Percentiles rank a stretch among this genome's conserved stretches.
These are phyloP conservation scores for Fusarium nurragi DNA, from an alignment of 2,329 filamentous ascomycete species.

Conservation along the genomic window DNA sequence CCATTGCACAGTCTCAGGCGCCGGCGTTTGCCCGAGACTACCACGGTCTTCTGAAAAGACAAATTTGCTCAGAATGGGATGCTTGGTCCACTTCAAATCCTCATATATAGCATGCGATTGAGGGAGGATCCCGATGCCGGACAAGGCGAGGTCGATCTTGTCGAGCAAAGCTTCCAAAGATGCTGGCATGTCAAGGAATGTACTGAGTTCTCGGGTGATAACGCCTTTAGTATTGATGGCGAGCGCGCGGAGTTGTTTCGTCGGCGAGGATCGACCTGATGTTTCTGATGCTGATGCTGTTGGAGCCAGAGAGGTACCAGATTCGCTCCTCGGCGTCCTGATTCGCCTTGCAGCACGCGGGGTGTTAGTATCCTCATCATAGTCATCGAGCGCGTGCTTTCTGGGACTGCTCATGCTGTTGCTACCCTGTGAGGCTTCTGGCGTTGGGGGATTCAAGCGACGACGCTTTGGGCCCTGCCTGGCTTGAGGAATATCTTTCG, in stretches of 20 bases:
- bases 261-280: neutral
- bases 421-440: neutral
- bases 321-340: conserved; percentile 15
- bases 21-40: too few species aligned
- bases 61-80: neutral
- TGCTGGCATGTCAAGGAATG: neutral
- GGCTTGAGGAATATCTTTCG: neutral
- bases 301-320: conserved; percentile 1
- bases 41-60: neutral
- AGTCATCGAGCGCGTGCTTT: neutral
- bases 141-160: neutral
- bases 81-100: conserved; percentile 15
- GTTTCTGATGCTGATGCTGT: neutral
- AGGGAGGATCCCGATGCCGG: neutral
- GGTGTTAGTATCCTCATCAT: conserved; percentile 1
- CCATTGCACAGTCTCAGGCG: too few species aligned
- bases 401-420: neutral
- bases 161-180: neutral
- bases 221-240: neutral
- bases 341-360: neutral
- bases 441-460: neutral
- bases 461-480: neutral
- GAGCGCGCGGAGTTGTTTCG: neutral
- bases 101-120: neutral
- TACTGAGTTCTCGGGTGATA: neutral